Percentiles rank a stretch among this genome's conserved stretches.
phyloP scores from a whole-genome alignment of 495 filamentous ascomycete genomes.

The Penicillium bovifimosum region DNA sequence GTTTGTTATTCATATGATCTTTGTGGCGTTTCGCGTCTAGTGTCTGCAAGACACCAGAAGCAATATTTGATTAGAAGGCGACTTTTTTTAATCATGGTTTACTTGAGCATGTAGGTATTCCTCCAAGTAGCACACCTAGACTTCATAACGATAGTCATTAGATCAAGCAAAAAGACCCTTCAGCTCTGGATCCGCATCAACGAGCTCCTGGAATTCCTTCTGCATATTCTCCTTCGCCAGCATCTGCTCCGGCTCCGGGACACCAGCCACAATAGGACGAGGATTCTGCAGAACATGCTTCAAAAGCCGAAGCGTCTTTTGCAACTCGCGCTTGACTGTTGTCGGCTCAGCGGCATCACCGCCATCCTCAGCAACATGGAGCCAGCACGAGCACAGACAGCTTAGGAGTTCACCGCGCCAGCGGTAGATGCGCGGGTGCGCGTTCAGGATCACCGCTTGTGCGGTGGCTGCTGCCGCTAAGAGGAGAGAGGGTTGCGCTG shows the following conservation, averaged over 20 bases:
- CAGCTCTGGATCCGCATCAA: slow-evolving; percentile 33
- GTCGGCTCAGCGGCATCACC: slow-evolving; percentile 9
- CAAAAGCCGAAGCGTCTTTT: slow-evolving; percentile 31
- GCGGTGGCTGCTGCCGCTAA: slow-evolving; percentile 47
- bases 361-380: slow-evolving; percentile 47
- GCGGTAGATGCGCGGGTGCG: slow-evolving; percentile 65
- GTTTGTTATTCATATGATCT: too few species aligned
- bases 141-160: not conserved
- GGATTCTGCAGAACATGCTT: slow-evolving; percentile 35
- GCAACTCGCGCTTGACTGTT: slow-evolving; percentile 44
- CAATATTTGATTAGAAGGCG: too few species aligned
- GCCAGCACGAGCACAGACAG: slow-evolving; percentile 61
- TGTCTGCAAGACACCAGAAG: too few species aligned
- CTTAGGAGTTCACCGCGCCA: slow-evolving; percentile 67
- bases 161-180: slow-evolving; percentile 22
- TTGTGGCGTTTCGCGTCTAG: too few species aligned
- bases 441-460: slow-evolving; percentile 55
- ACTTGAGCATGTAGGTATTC: not conserved
- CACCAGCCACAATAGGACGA: slow-evolving; percentile 1
- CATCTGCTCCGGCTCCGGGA: slow-evolving; percentile 16
- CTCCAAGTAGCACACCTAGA: not conserved
- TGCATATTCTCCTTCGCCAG: slow-evolving; percentile 24
- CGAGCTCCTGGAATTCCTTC: slow-evolving; percentile 31
- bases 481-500: slow-evolving; percentile 51
- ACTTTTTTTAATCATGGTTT: too few species aligned